Evolutionary conservation across 805 yeast genomes (phyloP).

Genomic region (Kodamaea kakaduensis): DNA sequence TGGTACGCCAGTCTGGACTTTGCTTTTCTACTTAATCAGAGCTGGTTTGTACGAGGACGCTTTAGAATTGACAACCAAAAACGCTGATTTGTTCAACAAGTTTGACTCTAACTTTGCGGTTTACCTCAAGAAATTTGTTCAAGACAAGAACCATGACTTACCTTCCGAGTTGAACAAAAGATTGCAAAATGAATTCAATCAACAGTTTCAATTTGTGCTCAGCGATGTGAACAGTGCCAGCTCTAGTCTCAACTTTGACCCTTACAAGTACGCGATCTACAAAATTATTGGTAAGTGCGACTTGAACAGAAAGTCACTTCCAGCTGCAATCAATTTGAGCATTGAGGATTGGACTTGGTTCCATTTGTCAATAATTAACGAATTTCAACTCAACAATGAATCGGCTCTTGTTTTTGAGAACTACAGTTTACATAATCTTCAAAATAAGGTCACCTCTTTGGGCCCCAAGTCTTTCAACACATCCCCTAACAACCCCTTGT

Average conservation of each 20-base stretch:
- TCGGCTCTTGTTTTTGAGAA: slow-evolving; percentile 60
- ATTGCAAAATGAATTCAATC: slow-evolving; percentile 76
- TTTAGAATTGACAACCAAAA: slow-evolving; percentile 56
- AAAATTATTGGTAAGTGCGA: slow-evolving; percentile 91
- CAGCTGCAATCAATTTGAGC: slow-evolving; percentile 65
- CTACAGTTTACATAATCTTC: slow-evolving; percentile 72
- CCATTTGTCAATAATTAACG: slow-evolving; percentile 73
- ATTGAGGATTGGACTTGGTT: slow-evolving; percentile 98
- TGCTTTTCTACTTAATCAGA: slow-evolving; percentile 77
- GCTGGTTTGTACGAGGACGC: slow-evolving; percentile 83
- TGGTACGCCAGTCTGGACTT: slow-evolving; percentile 92
- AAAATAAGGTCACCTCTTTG: slow-evolving; percentile 60
- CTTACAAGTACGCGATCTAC: slow-evolving; percentile 84
- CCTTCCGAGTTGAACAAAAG: slow-evolving; percentile 66
- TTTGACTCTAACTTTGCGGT: slow-evolving; percentile 81
- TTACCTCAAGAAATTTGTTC: slow-evolving; percentile 64
- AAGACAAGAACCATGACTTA: slow-evolving; percentile 51
- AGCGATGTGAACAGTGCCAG: slow-evolving; percentile 33
- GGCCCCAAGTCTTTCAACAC: slow-evolving; percentile 71
- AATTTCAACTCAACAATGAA: slow-evolving; percentile 28
- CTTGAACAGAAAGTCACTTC: slow-evolving; percentile 59
- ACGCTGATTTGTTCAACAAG: slow-evolving; percentile 72
- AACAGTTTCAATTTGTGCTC: slow-evolving; percentile 62
- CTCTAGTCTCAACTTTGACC: slow-evolving; percentile 52
- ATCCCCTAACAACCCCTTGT: slow-evolving; percentile 63